Evolutionary conservation across 2,329 filamentous ascomycete species (phyloP).

Genomic region (Aspergillus nomiae): DNA sequence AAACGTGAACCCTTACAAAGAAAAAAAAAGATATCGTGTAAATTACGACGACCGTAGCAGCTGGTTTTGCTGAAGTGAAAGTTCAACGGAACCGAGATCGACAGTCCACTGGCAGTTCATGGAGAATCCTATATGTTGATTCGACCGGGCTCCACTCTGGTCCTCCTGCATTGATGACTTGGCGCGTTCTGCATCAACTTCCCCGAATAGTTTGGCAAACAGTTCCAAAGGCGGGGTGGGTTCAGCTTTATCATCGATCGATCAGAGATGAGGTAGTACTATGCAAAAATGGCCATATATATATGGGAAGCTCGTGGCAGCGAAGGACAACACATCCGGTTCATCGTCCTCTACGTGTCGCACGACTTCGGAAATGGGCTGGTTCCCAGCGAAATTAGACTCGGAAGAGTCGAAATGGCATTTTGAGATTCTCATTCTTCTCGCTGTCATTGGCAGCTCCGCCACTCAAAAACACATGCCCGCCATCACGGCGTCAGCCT

Average conservation of each 20-base stretch:
- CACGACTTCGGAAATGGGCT: slow-evolving; percentile 1
- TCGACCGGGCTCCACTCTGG: too few relatives aligned
- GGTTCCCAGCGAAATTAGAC: slow-evolving; percentile 10
- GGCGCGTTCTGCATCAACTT: neutral
- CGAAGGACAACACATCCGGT: too few relatives aligned
- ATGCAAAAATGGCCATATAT: neutral
- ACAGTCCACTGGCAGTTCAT: neutral
- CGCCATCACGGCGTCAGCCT: slow-evolving; percentile 58
- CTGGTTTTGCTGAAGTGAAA: neutral
- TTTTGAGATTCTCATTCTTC: slow-evolving; percentile 63
- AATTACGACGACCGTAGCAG: neutral
- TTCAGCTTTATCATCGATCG: neutral
- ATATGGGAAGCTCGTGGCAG: neutral
- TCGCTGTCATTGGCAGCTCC: slow-evolving; percentile 64
- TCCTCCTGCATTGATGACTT: neutral
- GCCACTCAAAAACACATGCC: slow-evolving; percentile 61
- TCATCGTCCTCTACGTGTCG: too few relatives aligned
- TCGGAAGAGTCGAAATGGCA: slow-evolving; percentile 45
- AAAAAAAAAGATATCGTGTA: too few relatives aligned
- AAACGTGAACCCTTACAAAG: neutral
- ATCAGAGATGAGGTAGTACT: neutral
- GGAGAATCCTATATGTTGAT: neutral
- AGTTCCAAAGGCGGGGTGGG: neutral
- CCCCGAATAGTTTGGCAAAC: neutral
- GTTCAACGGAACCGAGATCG: neutral